Conservation (phyloP, 176 grass and related monocot genomes). For the Saccharum spontaneum region DNA sequence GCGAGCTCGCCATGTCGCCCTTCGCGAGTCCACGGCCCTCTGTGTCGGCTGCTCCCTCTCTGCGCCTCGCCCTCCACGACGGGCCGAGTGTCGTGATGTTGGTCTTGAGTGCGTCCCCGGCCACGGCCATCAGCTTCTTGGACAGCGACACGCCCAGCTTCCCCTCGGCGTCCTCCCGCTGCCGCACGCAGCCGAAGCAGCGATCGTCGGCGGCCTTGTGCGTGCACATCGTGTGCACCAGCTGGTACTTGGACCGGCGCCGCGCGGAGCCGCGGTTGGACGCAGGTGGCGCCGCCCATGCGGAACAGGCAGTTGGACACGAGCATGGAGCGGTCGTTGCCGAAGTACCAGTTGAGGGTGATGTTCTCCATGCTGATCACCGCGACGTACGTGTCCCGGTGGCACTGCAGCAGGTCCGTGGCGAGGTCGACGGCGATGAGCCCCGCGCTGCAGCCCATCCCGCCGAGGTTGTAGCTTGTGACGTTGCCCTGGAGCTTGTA, state of each 20-base stretch:
- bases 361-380: conserved; percentile 65
- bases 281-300: conserved; percentile 46
- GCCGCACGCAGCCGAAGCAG: conserved; percentile 38
- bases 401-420: conserved; percentile 49
- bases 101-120: conserved; percentile 56
- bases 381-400: conserved; percentile 44
- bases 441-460: conserved; percentile 64
- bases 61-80: no score
- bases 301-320: conserved; percentile 66
- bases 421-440: conserved; percentile 58
- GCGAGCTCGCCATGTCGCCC: no score
- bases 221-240: conserved; percentile 65
- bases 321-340: conserved; percentile 58
- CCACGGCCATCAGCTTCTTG: conserved; percentile 55
- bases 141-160: conserved; percentile 53
- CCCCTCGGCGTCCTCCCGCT: conserved; percentile 32
- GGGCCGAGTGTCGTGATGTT: conserved; percentile 63
- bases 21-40: no score
- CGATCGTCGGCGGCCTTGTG: conserved; percentile 60
- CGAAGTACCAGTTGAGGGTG: conserved; percentile 64
- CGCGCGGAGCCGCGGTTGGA: conserved; percentile 33
- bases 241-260: conserved; percentile 53
- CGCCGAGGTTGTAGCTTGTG: conserved; percentile 52
- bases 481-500: conserved; percentile 54
- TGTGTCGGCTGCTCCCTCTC: no score